phyloP scores from a whole-genome alignment of 106 monocot species.

The Allium fistulosum region DNA sequence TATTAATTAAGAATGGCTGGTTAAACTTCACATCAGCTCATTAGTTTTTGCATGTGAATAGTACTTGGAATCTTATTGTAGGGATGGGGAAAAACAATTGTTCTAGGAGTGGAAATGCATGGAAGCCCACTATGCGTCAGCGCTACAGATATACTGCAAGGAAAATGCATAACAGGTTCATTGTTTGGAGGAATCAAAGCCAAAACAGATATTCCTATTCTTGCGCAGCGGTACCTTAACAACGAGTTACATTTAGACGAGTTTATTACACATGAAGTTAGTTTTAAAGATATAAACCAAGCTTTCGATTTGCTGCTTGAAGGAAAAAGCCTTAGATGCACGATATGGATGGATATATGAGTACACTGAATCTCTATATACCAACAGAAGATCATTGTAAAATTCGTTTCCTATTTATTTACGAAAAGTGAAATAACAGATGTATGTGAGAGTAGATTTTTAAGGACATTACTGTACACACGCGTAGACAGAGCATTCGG shows the following conservation, averaged over 20 bases:
- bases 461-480: too few species aligned
- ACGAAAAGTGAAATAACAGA: too few species aligned
- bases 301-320: constrained; percentile 68
- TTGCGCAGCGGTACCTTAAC: constrained; percentile 49
- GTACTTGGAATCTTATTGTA: background rate
- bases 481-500: too few species aligned
- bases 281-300: constrained; percentile 64
- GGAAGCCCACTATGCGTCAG: constrained; percentile 33
- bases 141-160: constrained; percentile 26
- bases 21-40: too few species aligned
- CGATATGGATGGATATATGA: constrained; percentile 63
- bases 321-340: constrained; percentile 71
- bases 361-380: too few species aligned
- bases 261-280: constrained; percentile 69
- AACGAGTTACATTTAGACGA: constrained; percentile 57
- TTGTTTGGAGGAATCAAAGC: constrained; percentile 73
- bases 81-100: constrained; percentile 79
- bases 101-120: constrained; percentile 81
- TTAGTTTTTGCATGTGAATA: too few species aligned
- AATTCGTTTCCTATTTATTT: too few species aligned
- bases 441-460: too few species aligned
- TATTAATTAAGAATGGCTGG: too few species aligned
- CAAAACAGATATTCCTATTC: constrained; percentile 63
- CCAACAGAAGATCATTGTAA: too few species aligned
- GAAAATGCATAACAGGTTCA: constrained; percentile 57